A percentile compares a stretch with the other conserved stretches of the same genome.
phyloP scores from a whole-genome alignment of 2,329 filamentous ascomycete species.

The Aureobasidium sp. region DNA sequence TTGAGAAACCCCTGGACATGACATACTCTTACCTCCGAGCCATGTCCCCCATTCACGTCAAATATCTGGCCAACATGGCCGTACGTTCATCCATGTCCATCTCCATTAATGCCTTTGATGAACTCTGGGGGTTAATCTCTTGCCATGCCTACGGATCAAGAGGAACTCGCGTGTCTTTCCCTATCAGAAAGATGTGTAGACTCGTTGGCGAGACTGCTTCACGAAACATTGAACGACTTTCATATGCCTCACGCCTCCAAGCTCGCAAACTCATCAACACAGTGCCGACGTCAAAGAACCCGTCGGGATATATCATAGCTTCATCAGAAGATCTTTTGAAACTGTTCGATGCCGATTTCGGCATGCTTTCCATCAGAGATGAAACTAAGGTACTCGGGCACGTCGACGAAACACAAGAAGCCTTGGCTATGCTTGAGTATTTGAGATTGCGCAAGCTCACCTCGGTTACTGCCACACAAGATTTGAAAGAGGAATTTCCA shows the following conservation, averaged over 20 bases:
- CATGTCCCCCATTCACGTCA: constrained; percentile 84
- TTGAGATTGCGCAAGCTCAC: constrained; percentile 66
- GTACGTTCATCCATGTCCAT: constrained; percentile 94
- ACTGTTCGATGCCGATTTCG: constrained; percentile 81
- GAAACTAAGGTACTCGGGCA: constrained; percentile 80
- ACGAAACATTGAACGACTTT: constrained; percentile 77
- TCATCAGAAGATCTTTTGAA: constrained; percentile 78
- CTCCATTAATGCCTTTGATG: constrained; percentile 76
- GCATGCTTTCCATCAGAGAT: constrained; percentile 73
- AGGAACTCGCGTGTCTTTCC: constrained; percentile 87
- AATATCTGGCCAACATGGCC: constrained; percentile 81
- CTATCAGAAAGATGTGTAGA: constrained; percentile 85
- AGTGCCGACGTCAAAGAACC: constrained; percentile 69
- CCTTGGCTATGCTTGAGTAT: constrained; percentile 77
- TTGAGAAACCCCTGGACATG: constrained; percentile 70
- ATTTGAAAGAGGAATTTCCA: constrained; percentile 68
- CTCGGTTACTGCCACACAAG: constrained; percentile 69
- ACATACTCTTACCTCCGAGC: constrained; percentile 78
- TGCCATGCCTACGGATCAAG: constrained; percentile 71
- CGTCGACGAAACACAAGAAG: constrained; percentile 69
- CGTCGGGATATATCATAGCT: constrained; percentile 82
- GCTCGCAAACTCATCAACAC: constrained; percentile 85
- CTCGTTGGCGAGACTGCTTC: constrained; percentile 79
- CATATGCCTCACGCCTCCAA: constrained; percentile 75
- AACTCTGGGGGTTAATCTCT: constrained; percentile 81